phyloP scores from a whole-genome alignment of 129 eudicot genomes.

The carrot (Daucus carota) region DH1_v3.0 NC_030385.2:32222001-32222500 shows the following conservation, averaged over 20 bases:
- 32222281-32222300: conserved; percentile 69
- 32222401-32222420: conserved; percentile 90
- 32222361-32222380: conserved; percentile 49
- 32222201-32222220: neutral
- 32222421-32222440: conserved; percentile 55
- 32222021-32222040: too few species aligned
- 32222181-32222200: neutral
- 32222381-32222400: conserved; percentile 84
- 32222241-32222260: neutral
- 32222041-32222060: neutral
- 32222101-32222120: neutral
- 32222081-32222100: neutral
- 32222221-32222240: neutral
- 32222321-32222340: conserved; percentile 70
- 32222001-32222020: too few species aligned
- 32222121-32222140: neutral
- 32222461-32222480: conserved; percentile 42
- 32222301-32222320: conserved; percentile 91
- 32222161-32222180: too few species aligned
- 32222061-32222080: neutral
- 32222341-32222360: conserved; percentile 72
- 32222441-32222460: conserved; percentile 82
- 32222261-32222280: conserved; percentile 99
- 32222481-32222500: conserved; percentile 46
- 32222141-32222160: neutral